Conservation (phyloP, 139 green algal genomes). For the Chlorella sorokiniana region DNA sequence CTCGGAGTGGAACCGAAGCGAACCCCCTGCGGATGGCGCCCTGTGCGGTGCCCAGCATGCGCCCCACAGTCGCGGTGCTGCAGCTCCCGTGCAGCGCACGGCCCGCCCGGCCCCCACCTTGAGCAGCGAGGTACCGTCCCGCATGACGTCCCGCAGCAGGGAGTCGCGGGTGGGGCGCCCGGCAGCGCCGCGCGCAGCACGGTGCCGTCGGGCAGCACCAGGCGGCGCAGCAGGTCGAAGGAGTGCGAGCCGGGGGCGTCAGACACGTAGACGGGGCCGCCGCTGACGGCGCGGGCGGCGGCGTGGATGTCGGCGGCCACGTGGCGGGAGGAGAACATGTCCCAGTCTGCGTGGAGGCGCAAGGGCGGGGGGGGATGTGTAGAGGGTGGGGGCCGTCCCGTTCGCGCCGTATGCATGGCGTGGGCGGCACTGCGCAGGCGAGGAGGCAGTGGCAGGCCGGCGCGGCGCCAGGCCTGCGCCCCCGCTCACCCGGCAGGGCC, state of each 20-base stretch:
- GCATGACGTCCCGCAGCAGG: slow-evolving; percentile 85
- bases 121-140: slow-evolving; percentile 78
- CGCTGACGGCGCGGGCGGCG: slow-evolving; percentile 54
- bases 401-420: too few relatives aligned
- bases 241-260: slow-evolving; percentile 86
- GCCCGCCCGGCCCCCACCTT: slow-evolving; percentile 61
- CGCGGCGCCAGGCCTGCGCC: slow-evolving; percentile 15
- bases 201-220: slow-evolving; percentile 75
- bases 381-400: neutral
- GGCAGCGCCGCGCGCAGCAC: slow-evolving; percentile 74
- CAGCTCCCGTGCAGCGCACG: neutral
- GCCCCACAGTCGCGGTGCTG: too few relatives aligned
- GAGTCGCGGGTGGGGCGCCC: slow-evolving; percentile 87
- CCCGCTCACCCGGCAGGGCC: slow-evolving; percentile 51
- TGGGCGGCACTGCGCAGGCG: too few relatives aligned
- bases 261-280: slow-evolving; percentile 84
- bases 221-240: slow-evolving; percentile 69
- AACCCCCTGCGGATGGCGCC: too few relatives aligned
- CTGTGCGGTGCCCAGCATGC: too few relatives aligned
- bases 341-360: slow-evolving; percentile 32
- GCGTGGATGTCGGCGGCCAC: slow-evolving; percentile 59
- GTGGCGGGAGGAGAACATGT: slow-evolving; percentile 63
- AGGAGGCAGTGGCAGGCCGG: neutral
- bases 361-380: neutral
- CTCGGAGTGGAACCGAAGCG: too few relatives aligned